Percentiles rank a stretch among this genome's conserved stretches.
These are phyloP conservation scores for Lentinus brumalis DNA, from an alignment of 768 basidiomycete genomes.

Conservation along the genomic window DNA sequence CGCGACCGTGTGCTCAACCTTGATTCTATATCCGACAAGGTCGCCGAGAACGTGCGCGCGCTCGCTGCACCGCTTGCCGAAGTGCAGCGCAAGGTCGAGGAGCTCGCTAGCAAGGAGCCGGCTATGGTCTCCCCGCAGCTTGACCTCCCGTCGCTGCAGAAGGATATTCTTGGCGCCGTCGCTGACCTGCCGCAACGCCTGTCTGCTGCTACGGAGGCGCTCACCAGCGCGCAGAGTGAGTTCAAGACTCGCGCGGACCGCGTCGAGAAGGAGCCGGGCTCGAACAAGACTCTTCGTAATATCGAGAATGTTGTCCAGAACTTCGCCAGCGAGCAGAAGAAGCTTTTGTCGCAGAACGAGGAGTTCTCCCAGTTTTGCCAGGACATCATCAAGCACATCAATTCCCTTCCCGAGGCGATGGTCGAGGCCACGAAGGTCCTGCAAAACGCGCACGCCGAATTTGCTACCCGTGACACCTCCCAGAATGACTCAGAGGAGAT, in stretches of 20 bases:
- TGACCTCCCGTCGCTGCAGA: slow-evolving; percentile 21
- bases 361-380: slow-evolving; percentile 54
- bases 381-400: slow-evolving; percentile 54
- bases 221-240: slow-evolving; percentile 37
- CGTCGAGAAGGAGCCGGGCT: slow-evolving; percentile 18
- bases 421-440: slow-evolving; percentile 53
- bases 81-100: slow-evolving; percentile 23
- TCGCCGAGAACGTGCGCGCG: slow-evolving; percentile 54
- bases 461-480: slow-evolving; percentile 56
- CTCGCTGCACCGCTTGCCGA: slow-evolving; percentile 39
- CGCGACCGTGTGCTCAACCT: slow-evolving; percentile 72
- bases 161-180: slow-evolving; percentile 38
- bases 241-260: slow-evolving; percentile 21
- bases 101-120: slow-evolving; percentile 10
- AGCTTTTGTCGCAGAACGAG: slow-evolving; percentile 47
- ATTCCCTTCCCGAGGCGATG: slow-evolving; percentile 61
- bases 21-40: slow-evolving; percentile 55
- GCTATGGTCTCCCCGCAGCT: slow-evolving; percentile 3
- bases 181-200: slow-evolving; percentile 52
- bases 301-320: slow-evolving; percentile 54
- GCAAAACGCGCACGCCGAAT: slow-evolving; percentile 63
- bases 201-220: slow-evolving; percentile 42
- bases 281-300: slow-evolving; percentile 34
- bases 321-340: slow-evolving; percentile 53
- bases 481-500: slow-evolving; percentile 73